These are phyloP conservation scores for Hypoxylon fragiforme DNA, from an alignment of 495 filamentous ascomycete genomes.

Conservation along the genomic window DNA sequence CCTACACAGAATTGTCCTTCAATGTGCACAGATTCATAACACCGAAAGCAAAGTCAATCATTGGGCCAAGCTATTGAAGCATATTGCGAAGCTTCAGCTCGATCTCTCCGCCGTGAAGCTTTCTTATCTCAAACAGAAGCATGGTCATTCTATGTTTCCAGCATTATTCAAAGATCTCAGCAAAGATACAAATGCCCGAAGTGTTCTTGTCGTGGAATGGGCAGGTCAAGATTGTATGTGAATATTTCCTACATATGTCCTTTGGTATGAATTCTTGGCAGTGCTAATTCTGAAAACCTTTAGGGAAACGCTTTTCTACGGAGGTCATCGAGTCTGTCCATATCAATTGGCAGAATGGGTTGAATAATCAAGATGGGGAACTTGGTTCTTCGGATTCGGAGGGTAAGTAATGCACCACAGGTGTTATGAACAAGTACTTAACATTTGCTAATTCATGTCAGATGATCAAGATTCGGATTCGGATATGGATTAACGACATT, in stretches of 20 bases:
- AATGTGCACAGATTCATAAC: not conserved
- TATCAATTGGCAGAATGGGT: too few relatives aligned
- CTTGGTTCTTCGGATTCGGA: too few relatives aligned
- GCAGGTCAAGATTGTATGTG: conserved; percentile 19
- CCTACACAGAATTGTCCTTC: conserved; percentile 38
- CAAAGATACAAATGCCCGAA: not conserved
- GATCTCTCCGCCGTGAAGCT: conserved; percentile 9
- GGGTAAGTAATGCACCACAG: too few relatives aligned
- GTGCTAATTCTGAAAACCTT: too few relatives aligned
- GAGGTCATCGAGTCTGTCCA: too few relatives aligned
- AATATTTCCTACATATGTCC: not conserved
- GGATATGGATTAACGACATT: too few relatives aligned
- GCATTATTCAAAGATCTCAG: conserved; percentile 6
- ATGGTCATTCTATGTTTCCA: not conserved
- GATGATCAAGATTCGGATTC: too few relatives aligned
- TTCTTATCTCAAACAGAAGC: conserved; percentile 14
- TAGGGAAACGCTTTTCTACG: too few relatives aligned
- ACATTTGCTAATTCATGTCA: too few relatives aligned
- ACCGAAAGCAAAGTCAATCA: conserved; percentile 19
- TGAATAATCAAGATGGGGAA: too few relatives aligned
- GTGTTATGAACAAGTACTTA: too few relatives aligned
- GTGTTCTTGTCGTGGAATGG: not conserved
- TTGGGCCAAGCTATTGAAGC: conserved; percentile 32
- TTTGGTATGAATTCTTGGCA: not conserved
- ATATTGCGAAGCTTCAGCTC: conserved; percentile 22